Conservation (phyloP, 495 filamentous ascomycete species). For the Glutinoglossum americanum region DNA sequence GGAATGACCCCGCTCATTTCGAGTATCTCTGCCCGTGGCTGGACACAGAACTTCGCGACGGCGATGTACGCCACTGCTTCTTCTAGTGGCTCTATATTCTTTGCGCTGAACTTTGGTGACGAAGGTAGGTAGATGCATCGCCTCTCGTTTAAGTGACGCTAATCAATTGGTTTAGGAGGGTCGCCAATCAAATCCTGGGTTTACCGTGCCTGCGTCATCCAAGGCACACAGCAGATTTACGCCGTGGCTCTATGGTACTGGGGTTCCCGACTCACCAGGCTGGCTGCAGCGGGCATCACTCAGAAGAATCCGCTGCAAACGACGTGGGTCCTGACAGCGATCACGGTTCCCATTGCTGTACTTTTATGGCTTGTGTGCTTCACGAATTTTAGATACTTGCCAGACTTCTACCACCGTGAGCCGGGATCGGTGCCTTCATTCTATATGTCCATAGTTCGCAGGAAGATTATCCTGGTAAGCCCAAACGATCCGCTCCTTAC, state of each 20-base stretch:
- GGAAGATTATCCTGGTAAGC: slow-evolving; percentile 30
- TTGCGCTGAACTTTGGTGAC: slow-evolving; percentile 46
- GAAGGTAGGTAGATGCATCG: too few species aligned
- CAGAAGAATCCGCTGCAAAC: slow-evolving; percentile 14
- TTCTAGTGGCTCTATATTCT: slow-evolving; percentile 36
- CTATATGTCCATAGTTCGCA: slow-evolving; percentile 31
- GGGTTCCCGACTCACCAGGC: slow-evolving; percentile 26
- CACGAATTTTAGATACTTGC: slow-evolving; percentile 32
- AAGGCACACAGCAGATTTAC: slow-evolving; percentile 43
- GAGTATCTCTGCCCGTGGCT: slow-evolving; percentile 19
- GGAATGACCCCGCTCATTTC: slow-evolving; percentile 35
- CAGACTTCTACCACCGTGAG: slow-evolving; percentile 42
- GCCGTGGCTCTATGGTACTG: slow-evolving; percentile 44
- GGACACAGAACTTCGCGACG: slow-evolving; percentile 35
- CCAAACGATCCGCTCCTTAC: neutral
- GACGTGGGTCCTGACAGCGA: slow-evolving; percentile 18
- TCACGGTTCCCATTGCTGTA: slow-evolving; percentile 28
- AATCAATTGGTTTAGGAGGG: slow-evolving; percentile 16
- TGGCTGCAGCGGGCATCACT: slow-evolving; percentile 10
- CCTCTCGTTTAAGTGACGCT: too few species aligned
- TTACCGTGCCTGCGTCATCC: slow-evolving; percentile 38
- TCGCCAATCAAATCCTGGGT: slow-evolving; percentile 40
- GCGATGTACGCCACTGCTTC: slow-evolving; percentile 38
- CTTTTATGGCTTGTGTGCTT: slow-evolving; percentile 29
- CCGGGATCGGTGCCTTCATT: slow-evolving; percentile 45